Conservation (phyloP, 2,329 filamentous ascomycete species). For the Fusarium subglutinans region DNA sequence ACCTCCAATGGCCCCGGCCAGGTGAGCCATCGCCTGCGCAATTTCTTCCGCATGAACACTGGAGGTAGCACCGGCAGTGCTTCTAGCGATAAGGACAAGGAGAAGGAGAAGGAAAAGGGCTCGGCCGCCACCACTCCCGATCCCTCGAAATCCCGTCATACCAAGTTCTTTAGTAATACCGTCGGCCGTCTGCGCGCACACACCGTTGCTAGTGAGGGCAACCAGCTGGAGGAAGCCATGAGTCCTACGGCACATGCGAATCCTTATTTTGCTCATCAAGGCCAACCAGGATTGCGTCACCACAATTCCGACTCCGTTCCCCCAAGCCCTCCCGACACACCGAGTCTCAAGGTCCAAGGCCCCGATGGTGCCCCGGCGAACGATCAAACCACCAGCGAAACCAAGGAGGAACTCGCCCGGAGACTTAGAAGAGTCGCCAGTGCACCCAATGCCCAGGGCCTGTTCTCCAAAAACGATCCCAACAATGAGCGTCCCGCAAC, state of each 20-base stretch:
- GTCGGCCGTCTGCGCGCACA: constrained; percentile 88
- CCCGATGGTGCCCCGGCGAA: constrained; percentile 68
- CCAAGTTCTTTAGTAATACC: constrained; percentile 85
- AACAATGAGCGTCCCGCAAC: constrained; percentile 79
- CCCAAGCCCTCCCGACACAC: constrained; percentile 91
- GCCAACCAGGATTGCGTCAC: constrained; percentile 90
- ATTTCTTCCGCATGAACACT: constrained; percentile 75
- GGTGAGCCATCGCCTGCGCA: constrained; percentile 75
- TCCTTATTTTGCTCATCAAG: constrained; percentile 97
- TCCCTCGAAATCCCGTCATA: constrained; percentile 75
- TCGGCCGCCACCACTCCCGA: constrained; percentile 28
- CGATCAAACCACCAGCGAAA: constrained; percentile 76
- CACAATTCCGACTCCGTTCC: constrained; percentile 94
- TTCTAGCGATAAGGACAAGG: constrained; percentile 52
- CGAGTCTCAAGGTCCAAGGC: constrained; percentile 77
- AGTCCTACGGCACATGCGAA: constrained; percentile 95
- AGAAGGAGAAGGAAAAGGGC: constrained; percentile 48
- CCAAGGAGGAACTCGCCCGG: constrained; percentile 92
- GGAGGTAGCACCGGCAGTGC: constrained; percentile 51
- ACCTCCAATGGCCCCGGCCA: constrained; percentile 61
- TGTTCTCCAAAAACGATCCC: constrained; percentile 71
- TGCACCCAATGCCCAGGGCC: constrained; percentile 93
- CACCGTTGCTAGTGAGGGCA: constrained; percentile 92
- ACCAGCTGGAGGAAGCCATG: constrained; percentile 85
- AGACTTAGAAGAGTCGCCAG: constrained; percentile 95